Conservation (phyloP, 106 monocot species). For the Platanthera zijinensis region DNA sequence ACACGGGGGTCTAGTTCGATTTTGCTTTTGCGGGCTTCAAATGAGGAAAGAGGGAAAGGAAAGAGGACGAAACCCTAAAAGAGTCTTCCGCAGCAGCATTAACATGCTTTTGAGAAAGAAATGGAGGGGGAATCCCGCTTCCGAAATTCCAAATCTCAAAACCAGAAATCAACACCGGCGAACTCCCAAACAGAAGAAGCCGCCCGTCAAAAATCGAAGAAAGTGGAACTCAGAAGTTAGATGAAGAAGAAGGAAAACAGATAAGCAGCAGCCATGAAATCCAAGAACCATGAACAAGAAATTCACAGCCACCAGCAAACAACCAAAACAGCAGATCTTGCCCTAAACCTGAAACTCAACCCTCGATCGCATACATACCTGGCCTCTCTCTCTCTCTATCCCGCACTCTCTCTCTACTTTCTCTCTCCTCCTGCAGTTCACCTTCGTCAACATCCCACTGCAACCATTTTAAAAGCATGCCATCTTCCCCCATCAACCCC, state of each 20-base stretch:
- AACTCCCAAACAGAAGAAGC: not conserved
- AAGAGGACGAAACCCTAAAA: not conserved
- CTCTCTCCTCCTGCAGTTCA: not conserved
- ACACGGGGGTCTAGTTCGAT: not conserved
- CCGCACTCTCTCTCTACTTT: not conserved
- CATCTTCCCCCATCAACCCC: conserved; percentile 11
- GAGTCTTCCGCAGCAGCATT: not conserved
- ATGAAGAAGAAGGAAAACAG: conserved; percentile 3
- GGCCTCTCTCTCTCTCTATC: not conserved
- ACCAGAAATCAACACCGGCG: not conserved
- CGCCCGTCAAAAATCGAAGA: not conserved
- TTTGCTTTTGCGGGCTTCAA: not conserved
- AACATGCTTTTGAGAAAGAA: not conserved
- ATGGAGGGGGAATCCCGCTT: conserved; percentile 5
- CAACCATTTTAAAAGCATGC: conserved; percentile 5
- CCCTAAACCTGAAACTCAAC: not conserved
- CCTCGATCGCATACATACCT: not conserved
- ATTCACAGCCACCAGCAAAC: not conserved
- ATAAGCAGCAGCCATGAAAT: not conserved
- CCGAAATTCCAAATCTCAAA: not conserved
- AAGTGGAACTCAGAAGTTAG: not conserved
- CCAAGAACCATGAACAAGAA: conserved; percentile 1
- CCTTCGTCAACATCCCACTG: conserved; percentile 4
- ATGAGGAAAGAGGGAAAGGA: not conserved
- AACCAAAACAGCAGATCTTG: conserved; percentile 8